Conservation (phyloP, 345 rosid species). For the Populus nigra region DNA sequence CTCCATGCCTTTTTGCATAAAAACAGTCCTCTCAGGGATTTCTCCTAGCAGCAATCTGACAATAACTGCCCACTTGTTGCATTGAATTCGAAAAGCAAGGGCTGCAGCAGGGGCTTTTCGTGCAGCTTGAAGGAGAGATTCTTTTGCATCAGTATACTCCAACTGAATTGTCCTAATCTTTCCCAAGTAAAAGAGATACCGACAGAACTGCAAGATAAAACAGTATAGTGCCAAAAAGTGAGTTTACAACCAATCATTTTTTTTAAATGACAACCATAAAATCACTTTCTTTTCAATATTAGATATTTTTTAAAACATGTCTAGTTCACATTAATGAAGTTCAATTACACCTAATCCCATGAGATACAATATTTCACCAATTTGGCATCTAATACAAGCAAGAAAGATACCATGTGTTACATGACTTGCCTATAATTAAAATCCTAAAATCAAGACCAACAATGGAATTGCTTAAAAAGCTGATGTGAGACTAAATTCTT, state of each 20-base stretch:
- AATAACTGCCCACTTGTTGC: constrained; percentile 81
- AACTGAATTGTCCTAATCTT: constrained; percentile 83
- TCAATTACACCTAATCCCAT: not conserved
- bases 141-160: constrained; percentile 89
- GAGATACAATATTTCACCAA: constrained; percentile 5
- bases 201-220: constrained; percentile 61
- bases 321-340: not conserved
- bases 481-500: not conserved
- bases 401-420: not conserved
- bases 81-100: constrained; percentile 66
- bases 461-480: not conserved
- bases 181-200: constrained; percentile 81
- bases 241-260: not conserved
- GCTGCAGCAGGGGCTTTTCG: constrained; percentile 85
- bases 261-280: not conserved
- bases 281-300: not conserved
- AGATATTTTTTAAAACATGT: not conserved
- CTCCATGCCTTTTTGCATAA: constrained; percentile 90
- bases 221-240: not conserved
- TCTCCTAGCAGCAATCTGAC: constrained; percentile 79
- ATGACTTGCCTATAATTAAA: not conserved
- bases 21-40: constrained; percentile 77
- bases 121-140: constrained; percentile 84
- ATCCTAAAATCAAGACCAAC: not conserved
- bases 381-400: not conserved